Conservation (phyloP, 2,329 filamentous ascomycete species). For the Botrytis medusae region DNA sequence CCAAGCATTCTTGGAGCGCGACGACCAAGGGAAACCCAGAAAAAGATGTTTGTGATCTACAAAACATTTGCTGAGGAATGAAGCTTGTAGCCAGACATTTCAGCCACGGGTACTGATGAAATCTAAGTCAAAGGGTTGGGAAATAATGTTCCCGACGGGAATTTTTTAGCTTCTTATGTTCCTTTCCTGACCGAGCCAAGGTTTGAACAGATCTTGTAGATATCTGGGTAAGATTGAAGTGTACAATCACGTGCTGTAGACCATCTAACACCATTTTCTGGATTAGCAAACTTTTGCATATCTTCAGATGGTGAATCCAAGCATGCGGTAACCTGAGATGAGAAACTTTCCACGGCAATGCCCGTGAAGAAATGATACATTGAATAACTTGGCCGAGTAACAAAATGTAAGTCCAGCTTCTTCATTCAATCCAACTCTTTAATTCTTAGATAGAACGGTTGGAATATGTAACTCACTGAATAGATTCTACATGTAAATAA, state of each 20-base stretch:
- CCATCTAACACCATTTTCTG: background rate
- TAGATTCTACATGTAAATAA: background rate
- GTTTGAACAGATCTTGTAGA: background rate
- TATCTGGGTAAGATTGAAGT: background rate
- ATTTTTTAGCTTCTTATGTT: background rate
- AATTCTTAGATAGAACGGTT: background rate
- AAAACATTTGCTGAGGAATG: background rate
- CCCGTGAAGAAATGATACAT: background rate
- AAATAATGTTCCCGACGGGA: background rate
- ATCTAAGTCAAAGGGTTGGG: conserved; percentile 1
- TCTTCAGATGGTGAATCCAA: background rate
- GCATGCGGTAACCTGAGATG: background rate
- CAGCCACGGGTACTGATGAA: background rate
- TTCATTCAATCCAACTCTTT: background rate
- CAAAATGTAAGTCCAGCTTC: background rate
- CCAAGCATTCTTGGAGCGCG: conserved; percentile 14
- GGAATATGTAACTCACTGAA: background rate
- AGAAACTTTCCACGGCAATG: background rate
- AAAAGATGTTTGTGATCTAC: conserved; percentile 1
- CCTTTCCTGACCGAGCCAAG: background rate
- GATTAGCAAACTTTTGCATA: background rate
- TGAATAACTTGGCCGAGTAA: background rate
- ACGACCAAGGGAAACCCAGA: background rate
- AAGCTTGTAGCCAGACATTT: background rate
- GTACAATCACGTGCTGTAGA: background rate